Evolutionary conservation across 495 filamentous ascomycete species (phyloP).

Genomic region (Penicillium ochrochloron): DNA sequence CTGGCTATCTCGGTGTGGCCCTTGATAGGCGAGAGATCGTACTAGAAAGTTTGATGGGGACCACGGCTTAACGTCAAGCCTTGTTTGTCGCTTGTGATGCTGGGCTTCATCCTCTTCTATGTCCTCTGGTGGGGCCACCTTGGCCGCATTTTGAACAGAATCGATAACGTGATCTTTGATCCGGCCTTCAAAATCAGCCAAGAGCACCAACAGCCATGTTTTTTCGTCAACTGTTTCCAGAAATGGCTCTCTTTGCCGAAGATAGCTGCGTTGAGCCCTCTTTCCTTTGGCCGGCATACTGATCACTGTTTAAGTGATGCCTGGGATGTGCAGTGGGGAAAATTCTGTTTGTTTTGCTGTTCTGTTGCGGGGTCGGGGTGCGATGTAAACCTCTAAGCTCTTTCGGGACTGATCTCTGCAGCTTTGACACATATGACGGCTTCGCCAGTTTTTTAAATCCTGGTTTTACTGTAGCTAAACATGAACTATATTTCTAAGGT

Average conservation of each 20-base stretch:
- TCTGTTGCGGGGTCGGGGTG: no score
- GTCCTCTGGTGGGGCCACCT: neutral
- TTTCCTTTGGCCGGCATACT: neutral
- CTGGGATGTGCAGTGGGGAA: no score
- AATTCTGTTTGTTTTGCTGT: neutral
- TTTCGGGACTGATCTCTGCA: no score
- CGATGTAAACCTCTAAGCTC: no score
- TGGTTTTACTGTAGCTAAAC: no score
- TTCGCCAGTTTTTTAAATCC: no score
- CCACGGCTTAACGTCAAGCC: neutral
- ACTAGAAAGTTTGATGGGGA: neutral
- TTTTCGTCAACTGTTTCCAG: neutral
- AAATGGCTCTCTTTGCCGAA: neutral
- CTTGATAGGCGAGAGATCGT: slow-evolving; percentile 5
- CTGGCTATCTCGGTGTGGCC: slow-evolving; percentile 9
- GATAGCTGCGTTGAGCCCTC: neutral
- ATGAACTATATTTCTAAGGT: no score
- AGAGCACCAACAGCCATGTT: neutral
- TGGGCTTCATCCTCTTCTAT: neutral
- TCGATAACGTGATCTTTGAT: neutral
- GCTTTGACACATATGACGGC: no score
- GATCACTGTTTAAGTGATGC: neutral
- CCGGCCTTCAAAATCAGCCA: neutral
- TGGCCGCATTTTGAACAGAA: no score
- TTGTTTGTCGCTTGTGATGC: no score